Conservation (phyloP, 2,329 filamentous ascomycete genomes). For the Penicillium polonicum region DNA sequence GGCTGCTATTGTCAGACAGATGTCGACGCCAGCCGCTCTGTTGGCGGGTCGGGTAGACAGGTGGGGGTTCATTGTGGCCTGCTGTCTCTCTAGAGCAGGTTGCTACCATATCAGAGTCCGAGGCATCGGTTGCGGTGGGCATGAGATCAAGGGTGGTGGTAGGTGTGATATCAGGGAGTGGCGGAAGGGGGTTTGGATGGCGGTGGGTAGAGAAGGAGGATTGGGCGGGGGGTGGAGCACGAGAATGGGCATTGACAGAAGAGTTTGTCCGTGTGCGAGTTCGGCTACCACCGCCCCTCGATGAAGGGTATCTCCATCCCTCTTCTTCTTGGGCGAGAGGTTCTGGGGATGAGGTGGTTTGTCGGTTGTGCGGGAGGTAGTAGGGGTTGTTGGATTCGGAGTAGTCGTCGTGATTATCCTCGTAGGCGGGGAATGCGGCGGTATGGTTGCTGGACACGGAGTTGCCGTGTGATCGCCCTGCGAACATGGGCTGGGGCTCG, state of each 20-base stretch:
- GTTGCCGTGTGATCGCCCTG: slow-evolving; percentile 21
- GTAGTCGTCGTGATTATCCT: slow-evolving; percentile 28
- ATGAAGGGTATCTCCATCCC: slow-evolving; percentile 13
- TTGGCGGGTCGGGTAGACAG: slow-evolving; percentile 8
- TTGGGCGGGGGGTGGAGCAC: slow-evolving; percentile 21
- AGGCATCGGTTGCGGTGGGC: neutral
- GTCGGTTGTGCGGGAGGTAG: slow-evolving; percentile 20
- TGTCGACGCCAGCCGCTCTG: slow-evolving; percentile 34
- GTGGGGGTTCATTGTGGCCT: slow-evolving; percentile 8
- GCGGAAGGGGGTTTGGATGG: slow-evolving; percentile 34
- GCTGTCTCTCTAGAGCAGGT: slow-evolving; percentile 25
- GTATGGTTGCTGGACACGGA: slow-evolving; percentile 25
- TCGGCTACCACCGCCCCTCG: neutral
- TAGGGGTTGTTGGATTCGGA: slow-evolving; percentile 25
- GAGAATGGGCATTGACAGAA: slow-evolving; percentile 14
- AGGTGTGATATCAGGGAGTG: slow-evolving; percentile 32
- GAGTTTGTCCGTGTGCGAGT: slow-evolving; percentile 22
- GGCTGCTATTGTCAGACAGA: slow-evolving; percentile 18
- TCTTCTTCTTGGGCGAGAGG: slow-evolving; percentile 13
- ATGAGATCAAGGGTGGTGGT: slow-evolving; percentile 5
- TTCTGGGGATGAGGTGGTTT: slow-evolving; percentile 17
- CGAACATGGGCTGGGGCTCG: slow-evolving; percentile 21
- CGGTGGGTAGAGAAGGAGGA: slow-evolving; percentile 28
- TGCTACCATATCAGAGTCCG: slow-evolving; percentile 23
- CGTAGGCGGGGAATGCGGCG: slow-evolving; percentile 29